These are phyloP conservation scores for Pterocarpus santalinus DNA, from an alignment of 306 rosid genomes.

Conservation along the genomic window DNA sequence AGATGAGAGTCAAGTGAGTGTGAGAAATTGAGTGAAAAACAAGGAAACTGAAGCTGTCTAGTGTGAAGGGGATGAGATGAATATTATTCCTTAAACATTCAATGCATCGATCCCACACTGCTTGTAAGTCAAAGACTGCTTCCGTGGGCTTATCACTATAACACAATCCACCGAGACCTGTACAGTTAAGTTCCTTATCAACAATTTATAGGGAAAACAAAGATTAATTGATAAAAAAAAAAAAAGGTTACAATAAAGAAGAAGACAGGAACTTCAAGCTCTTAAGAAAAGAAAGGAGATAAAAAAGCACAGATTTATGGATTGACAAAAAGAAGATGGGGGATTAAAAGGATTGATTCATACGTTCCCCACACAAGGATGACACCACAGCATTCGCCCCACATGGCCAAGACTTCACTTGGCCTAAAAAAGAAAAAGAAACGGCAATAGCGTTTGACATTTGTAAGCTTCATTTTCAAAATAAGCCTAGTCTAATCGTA, in stretches of 20 bases:
- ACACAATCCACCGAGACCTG: conserved; percentile 86
- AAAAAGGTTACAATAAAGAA: not conserved
- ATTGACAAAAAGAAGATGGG: not conserved
- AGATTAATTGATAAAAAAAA: not conserved
- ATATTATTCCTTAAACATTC: conserved; percentile 50
- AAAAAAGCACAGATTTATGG: not conserved
- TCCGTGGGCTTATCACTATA: conserved; percentile 80
- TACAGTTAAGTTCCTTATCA: conserved; percentile 9
- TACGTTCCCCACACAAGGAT: not conserved
- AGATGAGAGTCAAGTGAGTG: conserved; percentile 30
- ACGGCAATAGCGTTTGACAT: too few relatives aligned
- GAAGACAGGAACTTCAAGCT: not conserved
- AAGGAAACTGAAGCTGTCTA: not conserved
- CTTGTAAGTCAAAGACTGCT: conserved; percentile 72
- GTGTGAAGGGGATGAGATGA: not conserved
- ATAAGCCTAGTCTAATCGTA: too few relatives aligned
- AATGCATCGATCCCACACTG: conserved; percentile 81
- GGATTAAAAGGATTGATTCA: not conserved
- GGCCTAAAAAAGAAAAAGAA: too few relatives aligned
- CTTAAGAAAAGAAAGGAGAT: not conserved
- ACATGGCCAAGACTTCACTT: too few relatives aligned
- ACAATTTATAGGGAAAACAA: not conserved
- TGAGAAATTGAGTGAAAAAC: not conserved
- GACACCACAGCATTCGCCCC: too few relatives aligned
- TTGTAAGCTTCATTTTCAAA: too few relatives aligned